Base-by-base conservation (phyloP, 768 basidiomycete species). In the Mycena amicta region DNA sequence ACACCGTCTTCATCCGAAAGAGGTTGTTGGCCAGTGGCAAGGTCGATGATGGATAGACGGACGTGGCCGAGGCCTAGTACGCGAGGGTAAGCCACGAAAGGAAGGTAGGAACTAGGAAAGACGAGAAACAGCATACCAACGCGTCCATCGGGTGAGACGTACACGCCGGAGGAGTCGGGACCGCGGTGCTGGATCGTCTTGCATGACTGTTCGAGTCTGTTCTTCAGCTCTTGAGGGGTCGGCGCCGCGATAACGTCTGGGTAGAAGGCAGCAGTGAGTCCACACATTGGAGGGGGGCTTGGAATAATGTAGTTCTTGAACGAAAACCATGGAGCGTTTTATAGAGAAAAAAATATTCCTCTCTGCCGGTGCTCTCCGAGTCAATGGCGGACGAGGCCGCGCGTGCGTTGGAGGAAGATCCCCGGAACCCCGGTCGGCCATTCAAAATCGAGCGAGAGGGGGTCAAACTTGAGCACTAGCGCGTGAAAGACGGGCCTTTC, bases 11-110 rank as follows among this genome's bases (percentile, higher is more conserved):
- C 57, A 25, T 62, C 61, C 3, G 57, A 61, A 20, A 66, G 11
- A 3, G 65, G 65, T 25, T 66, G 65, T 27, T 66, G 65, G 15
- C 65, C 65, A 28, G 55, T 59, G 20, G 25, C 45, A 12, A 66
- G 54, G 52, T 66, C 65, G 28, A 66, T 66, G 26, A 66, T 66
- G 5, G 65, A 57, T 20, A 66, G 59, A 5, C 65, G 53, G 6
- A 56, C 54, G 31, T 66, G 65, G 1, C 59, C 65, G 20, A 66
- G 45, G 4, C 62, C 65, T 66, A 4, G 22, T 13, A 52, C 29
- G 28, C 11, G 27, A 33, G 4, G 4, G 18, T 11, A 13, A 33
- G n/a, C n/a, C 20, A 52, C 5, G 20, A 13, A 11, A 23, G n/a
- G n/a, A n/a, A n/a, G n/a, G n/a, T n/a, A n/a, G n/a, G n/a, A n/a